A percentile compares a stretch with the other conserved stretches of the same genome.
Evolutionary conservation across 495 filamentous ascomycete species (phyloP).

Genomic region (Tuber aestivum): DNA sequence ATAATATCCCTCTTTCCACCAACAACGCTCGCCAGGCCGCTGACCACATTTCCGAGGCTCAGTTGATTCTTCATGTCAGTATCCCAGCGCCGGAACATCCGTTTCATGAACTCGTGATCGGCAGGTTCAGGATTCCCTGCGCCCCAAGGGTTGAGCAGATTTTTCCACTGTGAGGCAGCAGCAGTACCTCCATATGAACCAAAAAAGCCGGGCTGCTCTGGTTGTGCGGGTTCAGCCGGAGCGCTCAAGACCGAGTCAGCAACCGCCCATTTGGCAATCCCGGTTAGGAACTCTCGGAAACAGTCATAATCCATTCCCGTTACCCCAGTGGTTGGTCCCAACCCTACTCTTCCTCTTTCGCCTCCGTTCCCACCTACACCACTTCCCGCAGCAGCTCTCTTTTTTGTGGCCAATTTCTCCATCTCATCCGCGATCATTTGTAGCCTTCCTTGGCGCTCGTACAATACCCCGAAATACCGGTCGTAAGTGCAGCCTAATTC

Average conservation of each 20-base stretch:
- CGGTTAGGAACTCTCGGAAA: slow-evolving; percentile 86
- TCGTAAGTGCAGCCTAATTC: slow-evolving; percentile 88
- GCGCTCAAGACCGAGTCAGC: slow-evolving; percentile 51
- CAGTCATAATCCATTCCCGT: slow-evolving; percentile 95
- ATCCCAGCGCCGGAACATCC: slow-evolving; percentile 86
- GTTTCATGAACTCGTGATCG: slow-evolving; percentile 90
- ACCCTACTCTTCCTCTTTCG: slow-evolving; percentile 76
- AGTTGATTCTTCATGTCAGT: slow-evolving; percentile 65
- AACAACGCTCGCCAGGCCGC: slow-evolving; percentile 81
- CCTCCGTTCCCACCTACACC: slow-evolving; percentile 16
- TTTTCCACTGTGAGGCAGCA: slow-evolving; percentile 42
- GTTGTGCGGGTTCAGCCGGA: slow-evolving; percentile 1
- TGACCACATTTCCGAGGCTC: slow-evolving; percentile 83
- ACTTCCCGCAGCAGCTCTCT: slow-evolving; percentile 38
- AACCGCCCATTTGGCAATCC: slow-evolving; percentile 83
- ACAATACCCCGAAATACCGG: slow-evolving; percentile 81
- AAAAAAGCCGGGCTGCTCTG: slow-evolving; percentile 15
- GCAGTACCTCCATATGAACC: slow-evolving; percentile 24
- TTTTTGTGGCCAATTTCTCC: slow-evolving; percentile 50
- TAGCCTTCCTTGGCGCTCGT: slow-evolving; percentile 80
- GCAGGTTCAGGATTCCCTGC: slow-evolving; percentile 69
- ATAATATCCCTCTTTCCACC: slow-evolving; percentile 83
- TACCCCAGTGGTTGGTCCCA: slow-evolving; percentile 68
- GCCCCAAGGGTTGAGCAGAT: slow-evolving; percentile 64
- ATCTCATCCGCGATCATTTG: slow-evolving; percentile 70